Evolutionary conservation across 768 basidiomycete species (phyloP).

Genomic region (Cystofilobasidium ferigula): DNA sequence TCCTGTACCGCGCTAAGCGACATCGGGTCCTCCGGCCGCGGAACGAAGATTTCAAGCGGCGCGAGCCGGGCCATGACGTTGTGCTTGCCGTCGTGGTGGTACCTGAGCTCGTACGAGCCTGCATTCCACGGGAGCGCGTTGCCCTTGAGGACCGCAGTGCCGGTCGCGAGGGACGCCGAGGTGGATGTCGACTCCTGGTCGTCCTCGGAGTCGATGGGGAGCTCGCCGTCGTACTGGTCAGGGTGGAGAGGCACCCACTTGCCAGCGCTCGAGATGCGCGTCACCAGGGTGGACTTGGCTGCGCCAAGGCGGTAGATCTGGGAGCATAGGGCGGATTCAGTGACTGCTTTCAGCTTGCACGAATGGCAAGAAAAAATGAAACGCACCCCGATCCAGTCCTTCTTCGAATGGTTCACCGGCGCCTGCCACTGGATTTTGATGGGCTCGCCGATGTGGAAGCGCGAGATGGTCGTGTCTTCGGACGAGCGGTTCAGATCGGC

Average conservation of each 20-base stretch:
- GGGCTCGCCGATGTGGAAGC: constrained; percentile 83
- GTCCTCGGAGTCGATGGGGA: constrained; percentile 42
- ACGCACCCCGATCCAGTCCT: constrained; percentile 85
- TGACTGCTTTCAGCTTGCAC: constrained; percentile 32
- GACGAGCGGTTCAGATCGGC: constrained; percentile 26
- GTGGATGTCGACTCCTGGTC: constrained; percentile 36
- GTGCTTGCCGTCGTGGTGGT: constrained; percentile 91
- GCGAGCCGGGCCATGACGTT: constrained; percentile 81
- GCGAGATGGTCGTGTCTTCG: constrained; percentile 42
- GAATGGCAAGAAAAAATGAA: constrained; percentile 1
- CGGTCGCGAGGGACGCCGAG: constrained; percentile 32
- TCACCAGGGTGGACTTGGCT: constrained; percentile 70
- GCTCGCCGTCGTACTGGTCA: constrained; percentile 87
- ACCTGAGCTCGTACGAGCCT: constrained; percentile 71
- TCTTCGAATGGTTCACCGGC: constrained; percentile 69
- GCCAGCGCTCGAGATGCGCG: constrained; percentile 70
- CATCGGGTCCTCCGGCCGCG: constrained; percentile 34
- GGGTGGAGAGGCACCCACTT: constrained; percentile 86
- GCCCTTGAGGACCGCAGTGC: constrained; percentile 62
- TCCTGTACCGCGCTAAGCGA: constrained; percentile 44
- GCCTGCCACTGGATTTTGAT: constrained; percentile 80
- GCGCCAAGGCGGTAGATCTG: constrained; percentile 57
- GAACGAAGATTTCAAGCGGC: constrained; percentile 63
- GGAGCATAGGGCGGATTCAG: background rate
- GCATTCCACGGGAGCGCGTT: constrained; percentile 73